Base-by-base conservation (phyloP, 345 rosid species). In the Salix koriyanagi region DNA sequence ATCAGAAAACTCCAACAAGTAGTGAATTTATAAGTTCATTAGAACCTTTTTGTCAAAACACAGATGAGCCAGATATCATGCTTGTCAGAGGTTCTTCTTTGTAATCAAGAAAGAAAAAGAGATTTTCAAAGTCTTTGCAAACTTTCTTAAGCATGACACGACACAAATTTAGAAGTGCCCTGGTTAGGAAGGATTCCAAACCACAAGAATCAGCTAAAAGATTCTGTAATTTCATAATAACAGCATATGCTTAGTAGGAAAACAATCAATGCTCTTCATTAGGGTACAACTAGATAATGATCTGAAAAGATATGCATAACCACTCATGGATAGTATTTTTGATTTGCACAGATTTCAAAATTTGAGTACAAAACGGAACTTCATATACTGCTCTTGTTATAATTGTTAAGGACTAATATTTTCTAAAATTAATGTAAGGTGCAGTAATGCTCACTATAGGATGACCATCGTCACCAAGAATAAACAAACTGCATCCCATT, bases 401-500 rank as follows among this genome's bases (percentile, higher is more conserved):
- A 71, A 48, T 46, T 50, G 37, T 67, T 32, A 60, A 68, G 62
- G 67, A 68, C 36, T 41, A 11, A 52, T 39, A 21, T 69, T 76
- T 42, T 52, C 70, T 70, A n/a, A 44, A 41, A 44, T 10, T 19
- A 75, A 50, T 32, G 67, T 16, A 76, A 62, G 50, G 65, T 75
- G 14, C 58, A 61, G 50, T 52, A 58, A 76, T 75, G 52, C 98
- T 93, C 88, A 96, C 99, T 70, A 89, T 81, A 70, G 96, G 92
- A 80, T 72, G 79, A 62, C 92, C 91, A 76, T 88, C 90, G 79
- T 87, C 85, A 13, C 86, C 90, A 14, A 96, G 98, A 78, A 96
- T 87, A 71, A 87, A 91, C 88, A 96, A 86, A 80, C 91, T 85
- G 86, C 94, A 90, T 67, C 99, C 99, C 98, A 96, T 93, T 58